Evolutionary conservation across 2,329 filamentous ascomycete species (phyloP), one percentile per base, ranked within the genome.

Genomic region (Sarocladium kiliense): DNA sequence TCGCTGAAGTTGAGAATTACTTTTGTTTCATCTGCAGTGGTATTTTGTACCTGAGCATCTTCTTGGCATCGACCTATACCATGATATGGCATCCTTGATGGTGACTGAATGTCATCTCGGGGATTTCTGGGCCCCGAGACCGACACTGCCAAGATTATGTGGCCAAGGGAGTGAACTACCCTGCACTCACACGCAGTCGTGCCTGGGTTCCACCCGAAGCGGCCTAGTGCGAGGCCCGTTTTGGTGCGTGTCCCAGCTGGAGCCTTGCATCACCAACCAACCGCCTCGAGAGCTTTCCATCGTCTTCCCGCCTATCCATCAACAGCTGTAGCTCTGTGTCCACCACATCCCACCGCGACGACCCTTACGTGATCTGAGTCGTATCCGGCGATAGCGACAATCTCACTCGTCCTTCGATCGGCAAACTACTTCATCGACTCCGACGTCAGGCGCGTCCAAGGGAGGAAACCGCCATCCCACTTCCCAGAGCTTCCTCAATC

Each of bases 181-280:
- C 47, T 51, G 21, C n/a, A 47, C 19, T 9, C 18, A 3, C 18
- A 11, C 16, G n/a, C 14, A 14, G 4, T 14, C 18, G 39, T 44
- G 19, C 39, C 39, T 44, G 39, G 39, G 6, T 39, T 23, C 16
- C 44, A 21, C 44, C 44, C 9, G n/a, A 47, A 47, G 23, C n/a
- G 44, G 44, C 44, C n/a, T 47, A 47, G 44, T 23, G 44, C 44
- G 16, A 21, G 27, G 47, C 47, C 47, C 47, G 47, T 19, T 51
- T 51, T 51, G 47, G 47, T 53, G 50, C 50, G 50, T 53, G 58
- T 58, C 50, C 54, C 23, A 10, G 30, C 56, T 55, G 57, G 54
- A 60, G 57, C 57, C 54, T 57, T 58, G 56, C 42, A 54, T 36
- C 56, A 26, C 37, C 26, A 30, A 26, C 25, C 39, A 26, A 32